Evolutionary conservation across 345 rosid genomes (phyloP), one percentile per base, ranked within the genome.

Genomic region (Camelina laxa): DNA sequence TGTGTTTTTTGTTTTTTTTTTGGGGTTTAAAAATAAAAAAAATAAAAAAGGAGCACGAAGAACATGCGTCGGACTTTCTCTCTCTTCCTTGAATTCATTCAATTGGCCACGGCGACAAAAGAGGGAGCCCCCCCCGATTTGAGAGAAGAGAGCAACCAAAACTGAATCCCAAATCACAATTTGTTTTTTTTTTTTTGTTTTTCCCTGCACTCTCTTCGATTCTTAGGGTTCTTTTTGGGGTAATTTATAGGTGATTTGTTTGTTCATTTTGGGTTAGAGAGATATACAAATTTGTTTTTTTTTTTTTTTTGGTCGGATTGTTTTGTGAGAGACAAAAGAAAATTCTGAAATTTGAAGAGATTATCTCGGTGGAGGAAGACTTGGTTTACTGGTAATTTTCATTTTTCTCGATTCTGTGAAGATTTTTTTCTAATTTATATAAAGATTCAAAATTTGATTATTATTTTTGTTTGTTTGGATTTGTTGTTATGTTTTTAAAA

Each of bases 31-130:
- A 27, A 27, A 27, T 27, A 4, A 27, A 27, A 24, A 24, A 24
- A 24, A 72, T 31, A 55, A 54, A 63, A 76, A 70, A 70, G 65
- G 65, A 70, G 71, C 75, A 77, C 73, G 80, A 77, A 78, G 69
- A 72, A 72, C 81, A 78, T 78, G 73, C 68, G 69, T 66, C 67
- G 76, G 80, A 54, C 44, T 72, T 66, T 78, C 81, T 77, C 73
- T 77, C 81, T 77, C 80, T 69, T 64, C 65, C 44, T 70, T 14
- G 44, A 55, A 45, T 27, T 63, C 75, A 76, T 73, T 73, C 70
- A 77, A 56, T 70, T 76, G 47, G 75, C 64, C 75, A 76, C 75
- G 75, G 75, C 79, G 69, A 51, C 63, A 62, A 42, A 58, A 69
- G 35, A 62, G 33, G 8, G 53, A 59, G 33, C 36, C 6, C 8